Conservation (phyloP, 768 basidiomycete species). For the Strobilomyces echinocephalus region DNA sequence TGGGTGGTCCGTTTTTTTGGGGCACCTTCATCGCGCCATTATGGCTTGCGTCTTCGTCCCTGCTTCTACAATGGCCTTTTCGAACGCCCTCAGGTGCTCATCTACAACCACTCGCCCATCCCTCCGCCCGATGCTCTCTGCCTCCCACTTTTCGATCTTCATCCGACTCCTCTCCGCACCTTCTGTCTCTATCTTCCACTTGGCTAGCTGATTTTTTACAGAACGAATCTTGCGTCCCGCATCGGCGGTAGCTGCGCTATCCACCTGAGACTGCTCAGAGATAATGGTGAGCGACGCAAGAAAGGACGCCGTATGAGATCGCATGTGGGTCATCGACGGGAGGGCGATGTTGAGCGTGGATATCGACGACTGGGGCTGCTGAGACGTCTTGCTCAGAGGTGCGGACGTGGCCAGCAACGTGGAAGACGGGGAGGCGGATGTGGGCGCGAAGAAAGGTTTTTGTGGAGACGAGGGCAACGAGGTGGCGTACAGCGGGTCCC, state of each 20-base stretch:
- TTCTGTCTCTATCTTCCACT: slow-evolving; percentile 79
- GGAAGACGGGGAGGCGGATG: slow-evolving; percentile 48
- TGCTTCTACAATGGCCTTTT: slow-evolving; percentile 66
- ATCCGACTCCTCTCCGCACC: slow-evolving; percentile 75
- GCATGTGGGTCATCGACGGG: slow-evolving; percentile 64
- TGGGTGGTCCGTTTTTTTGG: neutral
- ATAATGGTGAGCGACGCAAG: slow-evolving; percentile 70
- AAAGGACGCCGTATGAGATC: slow-evolving; percentile 69
- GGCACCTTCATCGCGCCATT: slow-evolving; percentile 58
- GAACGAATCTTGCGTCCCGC: slow-evolving; percentile 84
- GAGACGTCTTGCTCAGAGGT: slow-evolving; percentile 17
- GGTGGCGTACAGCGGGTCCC: slow-evolving; percentile 38
- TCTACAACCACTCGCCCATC: slow-evolving; percentile 72
- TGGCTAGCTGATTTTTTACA: slow-evolving; percentile 76
- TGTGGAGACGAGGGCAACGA: slow-evolving; percentile 42
- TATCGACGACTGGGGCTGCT: slow-evolving; percentile 27
- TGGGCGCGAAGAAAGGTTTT: slow-evolving; percentile 55
- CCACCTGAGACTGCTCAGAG: slow-evolving; percentile 86
- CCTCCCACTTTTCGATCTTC: slow-evolving; percentile 79
- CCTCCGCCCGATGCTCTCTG: slow-evolving; percentile 37
- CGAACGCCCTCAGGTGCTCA: slow-evolving; percentile 75
- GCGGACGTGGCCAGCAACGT: slow-evolving; percentile 36
- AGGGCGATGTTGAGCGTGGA: slow-evolving; percentile 36
- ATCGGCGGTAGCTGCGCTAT: slow-evolving; percentile 78
- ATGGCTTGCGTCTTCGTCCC: slow-evolving; percentile 74